A percentile compares a stretch with the other conserved stretches of the same genome.
Evolutionary conservation across 139 green algal genomes (phyloP).

Genomic region (Haematococcus lacustris): DNA sequence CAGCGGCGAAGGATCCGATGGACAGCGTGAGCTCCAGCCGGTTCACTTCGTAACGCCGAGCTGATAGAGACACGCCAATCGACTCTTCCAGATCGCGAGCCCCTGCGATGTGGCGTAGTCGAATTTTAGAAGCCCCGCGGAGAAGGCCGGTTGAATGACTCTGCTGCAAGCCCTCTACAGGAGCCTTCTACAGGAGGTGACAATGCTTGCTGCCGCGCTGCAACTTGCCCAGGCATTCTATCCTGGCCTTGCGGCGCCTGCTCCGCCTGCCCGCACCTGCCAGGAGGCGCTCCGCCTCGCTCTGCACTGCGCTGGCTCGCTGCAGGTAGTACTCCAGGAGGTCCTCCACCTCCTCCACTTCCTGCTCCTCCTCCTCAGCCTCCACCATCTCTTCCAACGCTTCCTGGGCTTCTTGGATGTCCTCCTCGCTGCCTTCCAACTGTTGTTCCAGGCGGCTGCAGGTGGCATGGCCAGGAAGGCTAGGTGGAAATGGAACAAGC

Average conservation of each 20-base stretch:
- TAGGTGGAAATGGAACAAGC: too few relatives aligned
- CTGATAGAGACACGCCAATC: slow-evolving; percentile 77
- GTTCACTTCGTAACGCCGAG: slow-evolving; percentile 77
- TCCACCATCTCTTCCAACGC: slow-evolving; percentile 79
- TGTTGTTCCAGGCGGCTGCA: slow-evolving; percentile 26
- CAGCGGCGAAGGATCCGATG: slow-evolving; percentile 84
- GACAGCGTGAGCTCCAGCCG: slow-evolving; percentile 83
- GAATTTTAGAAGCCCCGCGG: background rate
- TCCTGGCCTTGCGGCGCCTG: background rate
- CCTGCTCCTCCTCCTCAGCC: slow-evolving; percentile 53
- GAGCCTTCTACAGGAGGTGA: background rate
- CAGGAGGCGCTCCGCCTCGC: slow-evolving; percentile 58
- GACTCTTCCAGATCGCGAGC: slow-evolving; percentile 87
- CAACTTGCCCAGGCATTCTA: background rate
- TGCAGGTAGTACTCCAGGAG: slow-evolving; percentile 94
- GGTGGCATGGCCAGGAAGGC: too few relatives aligned
- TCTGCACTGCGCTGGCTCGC: slow-evolving; percentile 49
- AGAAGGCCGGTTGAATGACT: background rate
- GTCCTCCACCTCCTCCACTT: slow-evolving; percentile 80
- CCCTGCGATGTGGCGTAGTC: slow-evolving; percentile 66
- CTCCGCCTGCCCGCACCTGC: slow-evolving; percentile 40
- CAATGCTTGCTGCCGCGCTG: background rate
- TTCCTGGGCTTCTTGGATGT: slow-evolving; percentile 51
- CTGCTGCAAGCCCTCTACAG: background rate
- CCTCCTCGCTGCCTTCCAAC: slow-evolving; percentile 37